Percentiles rank a stretch among this genome's conserved stretches.
phyloP scores from a whole-genome alignment of 2,329 filamentous ascomycete genomes.

The Colletotrichum paranaense region DNA sequence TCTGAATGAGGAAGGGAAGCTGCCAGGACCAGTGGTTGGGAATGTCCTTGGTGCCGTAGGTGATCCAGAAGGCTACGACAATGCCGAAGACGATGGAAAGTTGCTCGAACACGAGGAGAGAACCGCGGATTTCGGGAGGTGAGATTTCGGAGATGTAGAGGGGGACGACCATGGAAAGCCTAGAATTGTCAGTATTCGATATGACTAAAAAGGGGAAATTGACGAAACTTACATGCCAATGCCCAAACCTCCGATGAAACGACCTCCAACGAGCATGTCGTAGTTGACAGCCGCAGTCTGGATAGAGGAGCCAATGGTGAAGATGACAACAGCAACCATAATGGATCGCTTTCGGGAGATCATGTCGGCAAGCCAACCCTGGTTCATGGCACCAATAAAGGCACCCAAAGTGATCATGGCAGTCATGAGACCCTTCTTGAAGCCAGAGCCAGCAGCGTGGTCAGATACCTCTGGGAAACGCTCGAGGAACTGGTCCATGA shows the following conservation, averaged over 20 bases:
- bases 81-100: conserved; percentile 46
- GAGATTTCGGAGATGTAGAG: conserved; percentile 58
- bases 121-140: conserved; percentile 49
- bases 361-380: conserved; percentile 54
- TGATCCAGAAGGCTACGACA: conserved; percentile 43
- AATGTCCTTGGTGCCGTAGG: conserved; percentile 40
- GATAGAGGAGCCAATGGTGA: conserved; percentile 44
- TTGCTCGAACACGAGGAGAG: conserved; percentile 45
- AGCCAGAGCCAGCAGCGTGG: conserved; percentile 50
- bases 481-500: conserved; percentile 48
- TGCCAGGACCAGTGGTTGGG: conserved; percentile 38
- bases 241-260: conserved; percentile 60
- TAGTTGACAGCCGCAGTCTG: conserved; percentile 46
- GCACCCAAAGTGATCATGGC: conserved; percentile 66
- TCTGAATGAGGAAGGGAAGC: conserved; percentile 46
- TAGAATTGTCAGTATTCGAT: neutral
- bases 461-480: conserved; percentile 47
- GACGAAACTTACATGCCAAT: conserved; percentile 49
- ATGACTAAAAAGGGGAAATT: no score
- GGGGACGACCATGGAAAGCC: conserved; percentile 58
- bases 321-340: conserved; percentile 44
- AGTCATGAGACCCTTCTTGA: conserved; percentile 41
- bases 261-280: conserved; percentile 59
- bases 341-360: conserved; percentile 45
- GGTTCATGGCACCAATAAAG: conserved; percentile 60